Evolutionary conservation across 78 protist species (phyloP).

Genomic region (Dictyostelium brefeldianum): DNA sequence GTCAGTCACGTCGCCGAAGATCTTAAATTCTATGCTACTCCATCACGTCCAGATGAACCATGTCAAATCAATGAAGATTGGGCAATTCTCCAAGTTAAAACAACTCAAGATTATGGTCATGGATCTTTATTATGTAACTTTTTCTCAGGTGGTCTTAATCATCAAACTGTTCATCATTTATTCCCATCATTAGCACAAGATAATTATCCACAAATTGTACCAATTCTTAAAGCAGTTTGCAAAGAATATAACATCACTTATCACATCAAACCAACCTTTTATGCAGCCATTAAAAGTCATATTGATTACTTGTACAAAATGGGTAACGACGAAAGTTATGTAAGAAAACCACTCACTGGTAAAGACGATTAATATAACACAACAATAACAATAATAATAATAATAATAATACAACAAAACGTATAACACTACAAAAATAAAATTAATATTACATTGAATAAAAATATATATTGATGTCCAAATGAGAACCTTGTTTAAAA

Average conservation of each 20-base stretch:
- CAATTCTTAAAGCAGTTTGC: slow-evolving; percentile 67
- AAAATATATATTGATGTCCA: no score
- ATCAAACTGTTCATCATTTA: slow-evolving; percentile 80
- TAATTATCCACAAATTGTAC: slow-evolving; percentile 56
- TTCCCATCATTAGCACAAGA: slow-evolving; percentile 72
- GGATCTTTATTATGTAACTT: slow-evolving; percentile 22
- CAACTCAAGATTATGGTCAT: slow-evolving; percentile 80
- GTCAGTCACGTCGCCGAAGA: slow-evolving; percentile 74
- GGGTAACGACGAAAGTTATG: slow-evolving; percentile 79
- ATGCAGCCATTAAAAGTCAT: slow-evolving; percentile 55
- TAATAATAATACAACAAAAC: no score
- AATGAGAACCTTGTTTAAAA: no score
- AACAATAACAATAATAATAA: not conserved
- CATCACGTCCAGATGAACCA: slow-evolving; percentile 57
- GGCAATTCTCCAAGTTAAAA: slow-evolving; percentile 65
- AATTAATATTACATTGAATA: no score
- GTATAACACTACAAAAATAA: no score
- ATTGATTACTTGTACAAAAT: slow-evolving; percentile 65
- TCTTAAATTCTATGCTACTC: slow-evolving; percentile 48
- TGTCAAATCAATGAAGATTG: slow-evolving; percentile 67
- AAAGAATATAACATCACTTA: slow-evolving; percentile 46
- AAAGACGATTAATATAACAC: not conserved
- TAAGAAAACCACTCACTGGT: not conserved
- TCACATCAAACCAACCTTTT: slow-evolving; percentile 22
- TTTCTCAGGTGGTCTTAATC: slow-evolving; percentile 53